Base-by-base conservation (phyloP, 1,139 yeast species). In the Yamadazyma friedrichii region DNA sequence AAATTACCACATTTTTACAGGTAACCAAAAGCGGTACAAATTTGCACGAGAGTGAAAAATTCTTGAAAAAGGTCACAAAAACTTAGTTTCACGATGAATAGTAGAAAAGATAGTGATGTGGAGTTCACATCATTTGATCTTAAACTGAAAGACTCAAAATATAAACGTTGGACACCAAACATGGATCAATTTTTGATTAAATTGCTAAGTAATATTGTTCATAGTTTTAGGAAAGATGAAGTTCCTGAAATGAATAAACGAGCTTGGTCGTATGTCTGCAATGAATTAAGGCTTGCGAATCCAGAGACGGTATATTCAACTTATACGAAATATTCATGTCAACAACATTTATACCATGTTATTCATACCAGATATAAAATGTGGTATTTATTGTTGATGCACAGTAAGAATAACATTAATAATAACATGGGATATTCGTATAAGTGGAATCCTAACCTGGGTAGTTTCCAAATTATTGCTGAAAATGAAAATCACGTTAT, bases 271-370 rank as follows among this genome's bases (percentile, higher is more conserved):
- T 67, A 67, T 45, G 64, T 68, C 11, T 64, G 70, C 33, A 66
- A 68, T 20, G 67, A 64, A 39, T 52, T 68, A 38, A 45, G 74
- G 31, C 55, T 59, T 11, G 70, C 67, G 9, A 67, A 68, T 44
- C 74, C 74, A 1, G 66, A 66, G 40, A 66, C 74, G 0, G 74
- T 67, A 2, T 68, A 68, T 46, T 65, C 71, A 6, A 68, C 74
- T 2, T 68, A 67, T 42, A 68, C 74, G 20, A 68, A 68, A 43
- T 68, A 67, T 43, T 65, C 72, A 5, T 66, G 73, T 41, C 70
- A 62, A 40, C 74, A 68, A 44, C 74, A 68, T 52, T 50, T 68
- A 26, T 46, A 52, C 15, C 64, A 66, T 42, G 74, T 68, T 17
- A 65, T 63, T 36, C 74, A 68, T 39, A 67, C 60, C 44, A 43